Percentiles rank a stretch among this genome's conserved stretches.
These are phyloP conservation scores for Pseudomassariella vexata DNA, from an alignment of 2,329 filamentous ascomycete genomes.

Conservation along the genomic window DNA sequence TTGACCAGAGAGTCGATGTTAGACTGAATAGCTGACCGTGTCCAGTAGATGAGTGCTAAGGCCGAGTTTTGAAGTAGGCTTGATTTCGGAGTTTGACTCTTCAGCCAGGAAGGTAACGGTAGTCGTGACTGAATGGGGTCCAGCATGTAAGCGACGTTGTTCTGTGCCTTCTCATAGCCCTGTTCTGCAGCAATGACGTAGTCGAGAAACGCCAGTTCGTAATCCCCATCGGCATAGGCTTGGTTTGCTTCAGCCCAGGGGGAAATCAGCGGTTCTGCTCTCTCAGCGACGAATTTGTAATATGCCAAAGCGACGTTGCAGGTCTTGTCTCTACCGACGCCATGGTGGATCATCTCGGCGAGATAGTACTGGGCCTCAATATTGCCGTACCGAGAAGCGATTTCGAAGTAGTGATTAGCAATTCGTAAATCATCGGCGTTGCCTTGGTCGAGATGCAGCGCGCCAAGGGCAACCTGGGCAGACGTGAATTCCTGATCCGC, in stretches of 20 bases:
- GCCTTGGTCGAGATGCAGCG: conserved; percentile 82
- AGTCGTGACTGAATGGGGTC: conserved; percentile 65
- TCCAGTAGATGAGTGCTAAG: conserved; percentile 88
- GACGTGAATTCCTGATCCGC: conserved; percentile 77
- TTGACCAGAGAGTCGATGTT: conserved; percentile 95
- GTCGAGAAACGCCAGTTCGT: conserved; percentile 71
- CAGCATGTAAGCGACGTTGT: conserved; percentile 82
- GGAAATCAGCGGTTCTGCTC: conserved; percentile 66
- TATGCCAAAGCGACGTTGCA: conserved; percentile 74
- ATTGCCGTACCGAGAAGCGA: conserved; percentile 74
- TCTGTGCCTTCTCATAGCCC: conserved; percentile 83
- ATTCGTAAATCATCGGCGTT: conserved; percentile 61
- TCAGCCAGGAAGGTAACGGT: conserved; percentile 47
- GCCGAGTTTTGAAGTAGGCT: conserved; percentile 44
- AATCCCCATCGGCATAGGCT: conserved; percentile 73
- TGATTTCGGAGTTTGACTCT: conserved; percentile 31
- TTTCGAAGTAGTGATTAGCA: conserved; percentile 81
- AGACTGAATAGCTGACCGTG: conserved; percentile 82
- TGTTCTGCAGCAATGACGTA: conserved; percentile 89
- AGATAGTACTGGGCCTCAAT: conserved; percentile 91
- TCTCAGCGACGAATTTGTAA: conserved; percentile 75
- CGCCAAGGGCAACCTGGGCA: conserved; percentile 76
- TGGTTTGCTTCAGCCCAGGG: conserved; percentile 78
- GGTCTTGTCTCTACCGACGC: conserved; percentile 72
- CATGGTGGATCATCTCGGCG: conserved; percentile 77